A percentile compares a stretch with the other conserved stretches of the same genome.
These are phyloP conservation scores for Colletotrichum spinosum DNA, from an alignment of 2,329 filamentous ascomycete genomes.

Conservation along the genomic window DNA sequence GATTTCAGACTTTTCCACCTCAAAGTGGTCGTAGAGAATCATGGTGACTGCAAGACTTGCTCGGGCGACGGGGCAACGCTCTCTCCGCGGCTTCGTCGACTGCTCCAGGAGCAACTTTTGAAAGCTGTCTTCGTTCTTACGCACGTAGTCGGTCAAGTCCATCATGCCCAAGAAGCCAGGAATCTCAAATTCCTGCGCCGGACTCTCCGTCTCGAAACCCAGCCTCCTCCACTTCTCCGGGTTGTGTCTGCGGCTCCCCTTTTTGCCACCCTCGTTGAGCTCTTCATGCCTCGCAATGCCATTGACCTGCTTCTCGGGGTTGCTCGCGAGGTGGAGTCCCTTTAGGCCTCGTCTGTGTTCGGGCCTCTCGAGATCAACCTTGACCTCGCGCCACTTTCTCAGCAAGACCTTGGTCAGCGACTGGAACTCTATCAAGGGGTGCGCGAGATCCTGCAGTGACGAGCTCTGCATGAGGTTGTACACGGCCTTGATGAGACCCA, in stretches of 20 bases:
- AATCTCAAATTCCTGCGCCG: constrained; percentile 84
- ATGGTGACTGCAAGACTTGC: constrained; percentile 89
- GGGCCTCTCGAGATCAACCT: constrained; percentile 84
- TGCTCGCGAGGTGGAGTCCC: constrained; percentile 85
- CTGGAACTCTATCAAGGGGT: constrained; percentile 93
- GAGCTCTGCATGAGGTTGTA: constrained; percentile 96
- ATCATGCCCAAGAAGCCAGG: constrained; percentile 96
- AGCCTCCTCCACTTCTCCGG: constrained; percentile 93
- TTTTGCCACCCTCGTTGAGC: constrained; percentile 56
- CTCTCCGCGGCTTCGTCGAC: constrained; percentile 74
- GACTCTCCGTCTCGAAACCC: constrained; percentile 92
- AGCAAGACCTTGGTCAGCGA: constrained; percentile 88
- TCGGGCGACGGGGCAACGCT: constrained; percentile 87
- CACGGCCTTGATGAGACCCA: constrained; percentile 92
- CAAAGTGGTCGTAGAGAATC: constrained; percentile 94
- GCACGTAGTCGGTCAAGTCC: constrained; percentile 94
- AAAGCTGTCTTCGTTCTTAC: constrained; percentile 91
- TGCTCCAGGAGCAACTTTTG: constrained; percentile 94
- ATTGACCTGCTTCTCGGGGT: constrained; percentile 68
- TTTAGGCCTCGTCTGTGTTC: constrained; percentile 92
- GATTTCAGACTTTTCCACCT: constrained; percentile 85
- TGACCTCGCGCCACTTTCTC: constrained; percentile 87
- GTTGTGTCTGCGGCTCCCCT: constrained; percentile 78
- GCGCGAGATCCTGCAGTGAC: constrained; percentile 88
- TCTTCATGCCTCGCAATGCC: constrained; percentile 51